Conservation (phyloP, 768 basidiomycete species). For the Lactarius evosmus region DNA sequence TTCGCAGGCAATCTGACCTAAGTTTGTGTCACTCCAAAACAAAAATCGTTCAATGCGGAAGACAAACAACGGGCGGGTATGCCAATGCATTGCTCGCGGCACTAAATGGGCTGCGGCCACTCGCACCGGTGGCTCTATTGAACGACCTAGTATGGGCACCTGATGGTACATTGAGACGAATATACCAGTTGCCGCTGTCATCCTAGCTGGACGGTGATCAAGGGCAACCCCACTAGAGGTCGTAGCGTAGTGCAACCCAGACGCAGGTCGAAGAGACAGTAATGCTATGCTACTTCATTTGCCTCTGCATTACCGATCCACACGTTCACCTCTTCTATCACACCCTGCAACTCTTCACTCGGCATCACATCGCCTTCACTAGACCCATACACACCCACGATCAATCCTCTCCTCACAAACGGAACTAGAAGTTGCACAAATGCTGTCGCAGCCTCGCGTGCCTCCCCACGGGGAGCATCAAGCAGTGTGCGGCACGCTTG, state of each 20-base stretch:
- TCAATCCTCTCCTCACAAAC: constrained; percentile 63
- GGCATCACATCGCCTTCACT: constrained; percentile 17
- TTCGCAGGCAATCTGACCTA: background rate
- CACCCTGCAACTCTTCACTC: constrained; percentile 6
- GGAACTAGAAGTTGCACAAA: constrained; percentile 63
- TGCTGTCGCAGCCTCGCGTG: constrained; percentile 46
- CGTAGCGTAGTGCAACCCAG: too few relatives aligned
- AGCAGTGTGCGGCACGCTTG: constrained; percentile 46
- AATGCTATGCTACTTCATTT: background rate
- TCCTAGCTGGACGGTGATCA: too few relatives aligned
- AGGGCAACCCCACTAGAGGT: too few relatives aligned
- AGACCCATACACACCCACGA: constrained; percentile 69
- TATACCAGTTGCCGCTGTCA: too few relatives aligned
- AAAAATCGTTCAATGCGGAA: background rate
- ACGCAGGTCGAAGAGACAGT: background rate
- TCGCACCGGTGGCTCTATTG: constrained; percentile 66
- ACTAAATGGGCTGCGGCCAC: constrained; percentile 76
- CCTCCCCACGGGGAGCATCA: constrained; percentile 31
- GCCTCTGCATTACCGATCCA: constrained; percentile 8
- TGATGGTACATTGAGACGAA: too few relatives aligned
- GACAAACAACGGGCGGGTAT: too few relatives aligned
- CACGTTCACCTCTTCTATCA: constrained; percentile 9
- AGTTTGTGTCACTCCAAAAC: background rate
- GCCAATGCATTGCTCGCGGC: constrained; percentile 70
- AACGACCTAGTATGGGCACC: constrained; percentile 46